phyloP scores from a whole-genome alignment of 2,329 filamentous ascomycete species.

The Microcyclospora pomicola region DNA sequence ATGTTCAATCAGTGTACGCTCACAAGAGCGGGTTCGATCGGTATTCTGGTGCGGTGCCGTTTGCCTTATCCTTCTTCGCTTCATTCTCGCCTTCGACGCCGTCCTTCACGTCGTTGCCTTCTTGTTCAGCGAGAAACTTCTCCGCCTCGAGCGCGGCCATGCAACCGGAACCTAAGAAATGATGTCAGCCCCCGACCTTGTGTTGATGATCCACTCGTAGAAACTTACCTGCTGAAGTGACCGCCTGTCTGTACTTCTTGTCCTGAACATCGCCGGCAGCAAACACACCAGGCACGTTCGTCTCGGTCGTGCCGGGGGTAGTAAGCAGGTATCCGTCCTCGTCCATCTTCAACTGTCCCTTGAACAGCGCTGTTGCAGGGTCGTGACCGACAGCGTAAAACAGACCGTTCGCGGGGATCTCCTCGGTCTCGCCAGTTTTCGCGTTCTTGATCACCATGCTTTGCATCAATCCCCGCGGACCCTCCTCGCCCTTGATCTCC shows the following conservation, averaged over 20 bases:
- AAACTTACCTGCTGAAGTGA: constrained; percentile 81
- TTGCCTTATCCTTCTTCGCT: constrained; percentile 32
- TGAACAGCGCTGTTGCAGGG: constrained; percentile 79
- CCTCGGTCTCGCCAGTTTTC: constrained; percentile 60
- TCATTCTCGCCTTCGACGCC: constrained; percentile 36
- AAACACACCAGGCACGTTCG: constrained; percentile 82
- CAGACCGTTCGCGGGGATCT: constrained; percentile 77
- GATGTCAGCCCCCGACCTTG: constrained; percentile 5
- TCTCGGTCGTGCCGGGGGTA: constrained; percentile 73
- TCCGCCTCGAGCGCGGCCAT: constrained; percentile 93
- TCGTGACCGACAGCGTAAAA: constrained; percentile 98
- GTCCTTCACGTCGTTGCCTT: constrained; percentile 43
- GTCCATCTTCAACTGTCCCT: constrained; percentile 79
- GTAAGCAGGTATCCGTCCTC: constrained; percentile 85
- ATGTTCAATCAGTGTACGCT: constrained; percentile 2
- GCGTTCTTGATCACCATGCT: constrained; percentile 73
- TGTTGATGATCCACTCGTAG: not conserved
- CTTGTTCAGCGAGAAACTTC: constrained; percentile 72
- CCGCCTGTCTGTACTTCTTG: constrained; percentile 93
- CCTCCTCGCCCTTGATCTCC: constrained; percentile 73
- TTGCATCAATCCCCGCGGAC: constrained; percentile 66
- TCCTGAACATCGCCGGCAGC: constrained; percentile 97
- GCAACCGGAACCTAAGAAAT: constrained; percentile 65
- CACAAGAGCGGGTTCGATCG: constrained; percentile 51
- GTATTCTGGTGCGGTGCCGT: constrained; percentile 47